Percentiles rank a stretch among this genome's conserved stretches.
phyloP scores from a whole-genome alignment of 2,329 filamentous ascomycete species.

The Graphilbum ipis-grandicollis region DNA sequence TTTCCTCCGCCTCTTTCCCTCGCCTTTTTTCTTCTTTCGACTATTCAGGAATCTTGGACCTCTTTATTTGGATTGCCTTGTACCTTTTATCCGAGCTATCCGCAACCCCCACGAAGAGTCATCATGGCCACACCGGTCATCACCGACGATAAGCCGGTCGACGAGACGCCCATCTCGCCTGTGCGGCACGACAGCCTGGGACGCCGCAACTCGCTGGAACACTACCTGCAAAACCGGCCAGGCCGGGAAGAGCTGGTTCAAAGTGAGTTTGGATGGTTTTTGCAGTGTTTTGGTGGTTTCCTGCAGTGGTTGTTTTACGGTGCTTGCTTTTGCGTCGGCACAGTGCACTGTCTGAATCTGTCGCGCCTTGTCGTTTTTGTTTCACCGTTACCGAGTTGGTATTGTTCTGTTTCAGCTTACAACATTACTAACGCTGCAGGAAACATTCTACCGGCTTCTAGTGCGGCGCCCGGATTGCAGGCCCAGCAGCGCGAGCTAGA shows the following conservation, averaged over 20 bases:
- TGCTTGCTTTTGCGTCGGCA: conserved; percentile 2
- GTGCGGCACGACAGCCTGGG: conserved; percentile 25
- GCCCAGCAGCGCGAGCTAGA: conserved; percentile 72
- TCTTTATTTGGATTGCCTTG: too few relatives aligned
- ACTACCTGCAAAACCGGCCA: conserved; percentile 54
- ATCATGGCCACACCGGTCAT: conserved; percentile 14
- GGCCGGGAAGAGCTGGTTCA: conserved; percentile 64
- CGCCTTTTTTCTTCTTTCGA: too few relatives aligned
- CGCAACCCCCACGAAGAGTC: too few relatives aligned
- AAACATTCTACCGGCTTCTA: conserved; percentile 73
- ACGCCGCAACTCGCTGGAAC: conserved; percentile 54
- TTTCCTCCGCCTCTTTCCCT: too few relatives aligned
- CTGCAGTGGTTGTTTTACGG: background rate
- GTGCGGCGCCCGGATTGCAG: conserved; percentile 60
- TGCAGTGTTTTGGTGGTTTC: background rate
- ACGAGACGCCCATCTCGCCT: conserved; percentile 41
- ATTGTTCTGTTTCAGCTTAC: background rate
- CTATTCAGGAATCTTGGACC: too few relatives aligned
- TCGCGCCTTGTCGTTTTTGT: too few relatives aligned
- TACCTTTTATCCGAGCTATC: too few relatives aligned
- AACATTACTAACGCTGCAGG: conserved; percentile 25
- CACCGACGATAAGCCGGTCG: conserved; percentile 17
- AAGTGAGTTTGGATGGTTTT: conserved; percentile 31
- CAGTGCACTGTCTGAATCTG: too few relatives aligned
- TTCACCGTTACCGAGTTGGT: background rate